Evolutionary conservation across 495 filamentous ascomycete genomes (phyloP), one percentile per base, ranked within the genome.

Genomic region (Aspergillus affinis): DNA sequence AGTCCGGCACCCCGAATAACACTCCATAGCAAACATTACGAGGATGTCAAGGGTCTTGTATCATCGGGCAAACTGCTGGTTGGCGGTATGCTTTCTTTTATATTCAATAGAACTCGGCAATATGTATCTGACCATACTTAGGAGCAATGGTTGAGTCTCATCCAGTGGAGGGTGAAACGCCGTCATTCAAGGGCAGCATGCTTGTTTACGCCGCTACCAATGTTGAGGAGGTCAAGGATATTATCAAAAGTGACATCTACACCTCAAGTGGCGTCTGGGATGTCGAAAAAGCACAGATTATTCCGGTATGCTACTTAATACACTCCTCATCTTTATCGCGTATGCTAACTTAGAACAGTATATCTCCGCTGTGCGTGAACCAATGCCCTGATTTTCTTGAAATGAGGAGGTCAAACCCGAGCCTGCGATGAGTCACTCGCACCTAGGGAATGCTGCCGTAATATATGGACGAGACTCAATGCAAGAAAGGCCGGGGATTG

Each of bases 221-320:
- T 19, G 84, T 80, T 61, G 90, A 91, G 55, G 87, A 90, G 64
- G 81, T 93, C 0, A 64, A 87, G 15, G 75, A 85, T 64, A 65
- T 77, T 5, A 68, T 96, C 55, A 81, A 81, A 65, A 74, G 83
- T 23, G 91, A 96, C 66, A 73, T 89, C 2, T 94, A 94, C 65
- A 78, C 78, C 26, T 76, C 69, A 56, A 72, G 64, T n/a, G 85
- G 82, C 6, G 88, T 95, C 6, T 95, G 91, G 92, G 90, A 95
- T 79, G 78, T 85, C 61, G 82, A 86, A 8, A 93, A 90, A 71
- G 84, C 88, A 23, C 65, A 72, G 32, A 71, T 78, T 18, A 58
- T 69, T 62, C 74, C 75, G 20, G 74, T 78, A 55, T 63, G 72
- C 64, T 46, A 45, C 10, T 15, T 17, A 9, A 1, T 18, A 27